Percentiles rank a stretch among this genome's conserved stretches.
Evolutionary conservation across 352 stramenopile species (phyloP).

Genomic region (Elongisporangium anandrum): DNA sequence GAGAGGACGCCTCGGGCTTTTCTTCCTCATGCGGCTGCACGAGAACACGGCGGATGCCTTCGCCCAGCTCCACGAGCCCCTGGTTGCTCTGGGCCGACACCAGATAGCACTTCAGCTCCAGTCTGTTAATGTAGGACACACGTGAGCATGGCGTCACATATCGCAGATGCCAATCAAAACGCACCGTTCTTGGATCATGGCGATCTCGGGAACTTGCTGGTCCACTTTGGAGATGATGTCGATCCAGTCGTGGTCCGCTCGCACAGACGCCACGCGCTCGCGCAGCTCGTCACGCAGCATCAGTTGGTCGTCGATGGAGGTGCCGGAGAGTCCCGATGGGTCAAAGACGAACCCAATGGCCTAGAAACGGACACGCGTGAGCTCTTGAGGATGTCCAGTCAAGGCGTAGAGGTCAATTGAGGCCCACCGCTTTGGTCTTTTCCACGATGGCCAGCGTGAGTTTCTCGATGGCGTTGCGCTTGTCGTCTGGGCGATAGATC

Average conservation of each 20-base stretch:
- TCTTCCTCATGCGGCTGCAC: conserved; percentile 14
- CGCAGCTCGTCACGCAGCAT: conserved; percentile 70
- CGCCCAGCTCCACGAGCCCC: conserved; percentile 53
- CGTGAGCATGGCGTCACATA: not conserved
- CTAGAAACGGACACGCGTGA: conserved; percentile 21
- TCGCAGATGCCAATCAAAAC: not conserved
- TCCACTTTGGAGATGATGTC: conserved; percentile 88
- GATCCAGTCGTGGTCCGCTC: conserved; percentile 61
- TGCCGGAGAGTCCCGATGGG: conserved; percentile 63
- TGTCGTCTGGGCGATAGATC: conserved; percentile 57
- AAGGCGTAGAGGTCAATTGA: not conserved
- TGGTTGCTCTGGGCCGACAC: conserved; percentile 81
- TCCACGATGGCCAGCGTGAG: conserved; percentile 71
- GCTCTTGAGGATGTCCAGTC: not conserved
- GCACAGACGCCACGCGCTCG: conserved; percentile 28
- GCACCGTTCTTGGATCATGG: conserved; percentile 31
- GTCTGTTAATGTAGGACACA: conserved; percentile 10
- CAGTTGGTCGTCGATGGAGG: conserved; percentile 53
- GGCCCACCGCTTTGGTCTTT: conserved; percentile 59
- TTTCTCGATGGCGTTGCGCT: conserved; percentile 71
- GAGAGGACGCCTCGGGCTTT: not conserved
- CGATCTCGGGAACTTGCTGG: conserved; percentile 38
- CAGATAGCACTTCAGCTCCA: conserved; percentile 16
- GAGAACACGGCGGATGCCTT: conserved; percentile 47
- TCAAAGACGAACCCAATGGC: conserved; percentile 86